A percentile compares a stretch with the other conserved stretches of the same genome.
Evolutionary conservation across 495 filamentous ascomycete genomes (phyloP).

Genomic region (Lophium mytilinum): DNA sequence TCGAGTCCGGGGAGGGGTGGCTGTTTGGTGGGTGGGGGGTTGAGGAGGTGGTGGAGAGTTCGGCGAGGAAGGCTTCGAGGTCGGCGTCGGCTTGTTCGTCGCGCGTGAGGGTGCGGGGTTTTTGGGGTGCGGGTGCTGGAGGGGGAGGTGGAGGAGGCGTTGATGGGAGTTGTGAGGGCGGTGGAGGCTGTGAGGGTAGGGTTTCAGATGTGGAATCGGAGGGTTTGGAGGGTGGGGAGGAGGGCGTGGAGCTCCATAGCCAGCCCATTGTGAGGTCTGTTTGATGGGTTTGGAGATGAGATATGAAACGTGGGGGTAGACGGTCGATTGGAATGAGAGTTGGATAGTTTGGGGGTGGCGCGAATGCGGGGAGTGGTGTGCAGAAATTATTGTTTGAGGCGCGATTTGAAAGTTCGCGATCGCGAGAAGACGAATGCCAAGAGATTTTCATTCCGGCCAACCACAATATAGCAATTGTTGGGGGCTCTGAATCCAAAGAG

Average conservation of each 20-base stretch:
- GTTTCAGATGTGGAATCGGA: slow-evolving; percentile 9
- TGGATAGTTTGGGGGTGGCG: too few species aligned
- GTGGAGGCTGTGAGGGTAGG: slow-evolving; percentile 3
- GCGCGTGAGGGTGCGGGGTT: slow-evolving; percentile 39
- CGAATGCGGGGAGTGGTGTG: too few species aligned
- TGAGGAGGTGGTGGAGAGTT: slow-evolving; percentile 32
- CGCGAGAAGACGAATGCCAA: too few species aligned
- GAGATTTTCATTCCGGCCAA: too few species aligned
- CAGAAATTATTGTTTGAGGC: neutral
- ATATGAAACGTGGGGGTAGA: neutral
- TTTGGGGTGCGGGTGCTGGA: slow-evolving; percentile 1
- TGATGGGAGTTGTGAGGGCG: slow-evolving; percentile 1
- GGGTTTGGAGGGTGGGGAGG: slow-evolving; percentile 2
- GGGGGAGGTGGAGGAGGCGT: slow-evolving; percentile 1
- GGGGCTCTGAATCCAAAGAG: too few species aligned
- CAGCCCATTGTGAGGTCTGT: slow-evolving; percentile 23
- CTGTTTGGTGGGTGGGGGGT: slow-evolving; percentile 4
- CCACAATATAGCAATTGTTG: too few species aligned
- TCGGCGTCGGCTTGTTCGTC: slow-evolving; percentile 57
- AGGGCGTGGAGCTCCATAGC: slow-evolving; percentile 19
- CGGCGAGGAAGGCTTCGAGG: slow-evolving; percentile 49
- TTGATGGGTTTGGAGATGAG: neutral
- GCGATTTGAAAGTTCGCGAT: too few species aligned
- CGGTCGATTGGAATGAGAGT: neutral
- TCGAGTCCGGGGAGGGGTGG: slow-evolving; percentile 5